These are phyloP conservation scores for Fusarium redolens DNA, from an alignment of 2,329 filamentous ascomycete species.

Conservation along the genomic window DNA sequence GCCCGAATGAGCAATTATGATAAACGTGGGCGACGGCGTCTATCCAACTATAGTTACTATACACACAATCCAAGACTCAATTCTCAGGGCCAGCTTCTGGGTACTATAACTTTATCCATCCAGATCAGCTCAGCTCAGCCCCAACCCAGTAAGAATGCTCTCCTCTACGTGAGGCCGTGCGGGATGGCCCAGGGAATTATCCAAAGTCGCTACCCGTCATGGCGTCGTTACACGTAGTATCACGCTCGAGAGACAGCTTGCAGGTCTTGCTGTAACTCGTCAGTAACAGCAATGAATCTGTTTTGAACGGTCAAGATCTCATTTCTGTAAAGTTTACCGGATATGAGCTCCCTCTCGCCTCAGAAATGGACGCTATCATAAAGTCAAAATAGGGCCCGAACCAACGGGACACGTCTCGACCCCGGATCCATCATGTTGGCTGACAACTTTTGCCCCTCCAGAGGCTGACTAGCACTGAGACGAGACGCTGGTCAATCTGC, in stretches of 20 bases:
- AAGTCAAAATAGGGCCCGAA: constrained; percentile 22
- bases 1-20: neutral
- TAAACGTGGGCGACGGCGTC: neutral
- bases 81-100: constrained; percentile 3
- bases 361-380: neutral
- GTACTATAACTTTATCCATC: too few relatives aligned
- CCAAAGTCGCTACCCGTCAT: constrained; percentile 6
- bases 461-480: neutral
- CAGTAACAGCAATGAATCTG: neutral
- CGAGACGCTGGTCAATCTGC: constrained; percentile 22
- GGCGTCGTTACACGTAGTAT: constrained; percentile 12
- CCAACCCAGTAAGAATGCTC: neutral
- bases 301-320: neutral
- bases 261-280: constrained; percentile 2
- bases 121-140: neutral
- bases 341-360: neutral
- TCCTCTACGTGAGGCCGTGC: constrained; percentile 5
- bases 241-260: constrained; percentile 15
- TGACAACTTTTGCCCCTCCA: constrained; percentile 4
- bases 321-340: neutral
- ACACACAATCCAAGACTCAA: neutral
- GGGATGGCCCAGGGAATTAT: constrained; percentile 17
- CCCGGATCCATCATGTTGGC: neutral
- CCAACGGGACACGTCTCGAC: constrained; percentile 4
- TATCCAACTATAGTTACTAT: neutral